These are phyloP conservation scores for Malassezia pachydermatis DNA, from an alignment of 1,284 basidiomycete genomes.

Conservation along the genomic window DNA sequence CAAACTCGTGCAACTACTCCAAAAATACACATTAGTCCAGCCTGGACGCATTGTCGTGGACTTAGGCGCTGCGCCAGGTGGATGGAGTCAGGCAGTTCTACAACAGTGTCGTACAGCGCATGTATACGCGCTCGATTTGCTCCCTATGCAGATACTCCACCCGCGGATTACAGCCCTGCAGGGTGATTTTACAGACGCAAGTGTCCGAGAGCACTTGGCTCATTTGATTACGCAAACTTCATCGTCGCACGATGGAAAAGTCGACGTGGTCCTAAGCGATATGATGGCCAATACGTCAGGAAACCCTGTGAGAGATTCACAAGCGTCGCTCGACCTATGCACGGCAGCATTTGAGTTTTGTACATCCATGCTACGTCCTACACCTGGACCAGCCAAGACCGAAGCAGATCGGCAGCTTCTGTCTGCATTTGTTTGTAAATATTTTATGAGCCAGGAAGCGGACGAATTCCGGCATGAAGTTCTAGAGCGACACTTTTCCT, in stretches of 20 bases:
- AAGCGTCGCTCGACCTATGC: constrained; percentile 17
- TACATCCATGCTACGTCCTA: not conserved
- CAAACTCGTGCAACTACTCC: constrained; percentile 34
- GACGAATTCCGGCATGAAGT: constrained; percentile 28
- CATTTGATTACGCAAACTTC: not conserved
- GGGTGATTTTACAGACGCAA: constrained; percentile 28
- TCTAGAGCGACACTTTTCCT: constrained; percentile 24
- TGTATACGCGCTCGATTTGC: constrained; percentile 32
- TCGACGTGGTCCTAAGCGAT: constrained; percentile 37
- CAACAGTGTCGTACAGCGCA: not conserved
- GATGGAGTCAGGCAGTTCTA: constrained; percentile 34
- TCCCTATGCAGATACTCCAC: constrained; percentile 19
- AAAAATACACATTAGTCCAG: constrained; percentile 27
- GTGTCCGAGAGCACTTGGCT: constrained; percentile 16
- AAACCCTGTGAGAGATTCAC: constrained; percentile 9
- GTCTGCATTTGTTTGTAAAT: constrained; percentile 24
- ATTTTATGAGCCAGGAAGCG: constrained; percentile 33
- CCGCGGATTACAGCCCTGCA: constrained; percentile 17
- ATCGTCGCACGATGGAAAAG: not conserved
- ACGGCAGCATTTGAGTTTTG: constrained; percentile 13
- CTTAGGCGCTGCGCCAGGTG: constrained; percentile 39
- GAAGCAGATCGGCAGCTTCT: not conserved
- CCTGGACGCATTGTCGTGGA: constrained; percentile 29
- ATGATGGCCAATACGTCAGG: constrained; percentile 33
- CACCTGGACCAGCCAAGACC: not conserved